These are phyloP conservation scores for Endoconidiophora polonica DNA, from an alignment of 2,329 filamentous ascomycete genomes.

Conservation along the genomic window DNA sequence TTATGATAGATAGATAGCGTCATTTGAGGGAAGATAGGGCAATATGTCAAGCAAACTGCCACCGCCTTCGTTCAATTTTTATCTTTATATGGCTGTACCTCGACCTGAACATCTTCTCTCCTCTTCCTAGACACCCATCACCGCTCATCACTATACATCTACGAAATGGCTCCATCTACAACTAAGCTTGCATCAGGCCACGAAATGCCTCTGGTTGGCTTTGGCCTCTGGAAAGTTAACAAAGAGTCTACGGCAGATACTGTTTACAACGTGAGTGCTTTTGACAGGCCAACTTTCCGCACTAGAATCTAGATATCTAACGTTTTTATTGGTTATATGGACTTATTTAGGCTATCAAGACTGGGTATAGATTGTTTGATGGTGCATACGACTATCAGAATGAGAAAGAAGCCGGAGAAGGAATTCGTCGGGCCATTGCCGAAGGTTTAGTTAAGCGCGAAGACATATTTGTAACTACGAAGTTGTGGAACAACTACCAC, in stretches of 20 bases:
- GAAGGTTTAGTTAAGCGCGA: slow-evolving; percentile 50
- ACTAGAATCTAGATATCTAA: not conserved
- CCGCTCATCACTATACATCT: too few species aligned
- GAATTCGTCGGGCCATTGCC: slow-evolving; percentile 61
- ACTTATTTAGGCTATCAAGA: slow-evolving; percentile 35
- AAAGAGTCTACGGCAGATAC: slow-evolving; percentile 56
- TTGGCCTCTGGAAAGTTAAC: slow-evolving; percentile 72
- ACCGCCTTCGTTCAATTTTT: too few species aligned
- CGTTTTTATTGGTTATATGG: not conserved
- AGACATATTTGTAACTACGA: slow-evolving; percentile 83
- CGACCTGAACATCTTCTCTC: too few species aligned
- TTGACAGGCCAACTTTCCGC: too few species aligned
- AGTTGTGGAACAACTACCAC: slow-evolving; percentile 89
- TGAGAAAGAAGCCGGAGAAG: slow-evolving; percentile 61
- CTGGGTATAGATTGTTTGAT: slow-evolving; percentile 43
- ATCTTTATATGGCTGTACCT: too few species aligned
- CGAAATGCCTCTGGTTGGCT: slow-evolving; percentile 61
- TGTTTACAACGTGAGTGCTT: slow-evolving; percentile 43
- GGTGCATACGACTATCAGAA: slow-evolving; percentile 63
- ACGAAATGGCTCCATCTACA: slow-evolving; percentile 13
- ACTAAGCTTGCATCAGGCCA: slow-evolving; percentile 49
- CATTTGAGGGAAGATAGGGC: too few species aligned
- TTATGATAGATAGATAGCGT: too few species aligned
- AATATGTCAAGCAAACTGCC: too few species aligned
- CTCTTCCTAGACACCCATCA: too few species aligned